Percentiles rank a stretch among this genome's conserved stretches.
Evolutionary conservation across 1,284 basidiomycete genomes (phyloP).

Genomic region (Ganoderma leucocontextum): DNA sequence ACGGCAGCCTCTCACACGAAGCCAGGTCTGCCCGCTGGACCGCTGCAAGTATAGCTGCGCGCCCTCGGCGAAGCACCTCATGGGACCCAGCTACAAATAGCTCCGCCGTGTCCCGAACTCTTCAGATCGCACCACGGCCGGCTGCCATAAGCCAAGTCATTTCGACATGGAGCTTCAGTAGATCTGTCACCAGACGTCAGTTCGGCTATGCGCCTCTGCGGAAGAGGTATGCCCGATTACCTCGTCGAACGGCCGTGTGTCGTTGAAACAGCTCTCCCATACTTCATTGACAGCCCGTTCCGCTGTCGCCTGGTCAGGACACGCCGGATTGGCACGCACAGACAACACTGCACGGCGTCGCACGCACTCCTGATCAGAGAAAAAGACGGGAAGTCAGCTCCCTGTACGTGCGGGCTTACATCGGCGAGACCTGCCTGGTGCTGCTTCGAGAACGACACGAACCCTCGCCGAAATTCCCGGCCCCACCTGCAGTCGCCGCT

Average conservation of each 20-base stretch:
- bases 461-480: constrained; percentile 83
- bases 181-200: constrained; percentile 22
- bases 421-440: constrained; percentile 74
- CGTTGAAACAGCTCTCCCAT: constrained; percentile 95
- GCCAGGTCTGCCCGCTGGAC: constrained; percentile 6
- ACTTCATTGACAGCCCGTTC: constrained; percentile 94
- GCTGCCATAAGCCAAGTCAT: neutral
- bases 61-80: constrained; percentile 20
- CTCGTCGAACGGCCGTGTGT: constrained; percentile 98
- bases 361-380: constrained; percentile 76
- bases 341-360: constrained; percentile 88
- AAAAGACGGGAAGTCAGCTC: constrained; percentile 16
- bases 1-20: constrained; percentile 28
- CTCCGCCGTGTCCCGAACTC: constrained; percentile 8
- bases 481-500: constrained; percentile 92
- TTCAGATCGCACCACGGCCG: constrained; percentile 1
- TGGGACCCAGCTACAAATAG: constrained; percentile 23
- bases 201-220: neutral
- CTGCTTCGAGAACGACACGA: constrained; percentile 86
- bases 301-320: constrained; percentile 79
- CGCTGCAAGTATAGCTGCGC: constrained; percentile 16
- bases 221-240: constrained; percentile 48
- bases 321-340: constrained; percentile 84
- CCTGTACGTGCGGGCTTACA: constrained; percentile 11
- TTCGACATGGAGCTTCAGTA: constrained; percentile 16